Conservation (phyloP, 1,284 basidiomycete species). For the Abortiporus biennis region DNA sequence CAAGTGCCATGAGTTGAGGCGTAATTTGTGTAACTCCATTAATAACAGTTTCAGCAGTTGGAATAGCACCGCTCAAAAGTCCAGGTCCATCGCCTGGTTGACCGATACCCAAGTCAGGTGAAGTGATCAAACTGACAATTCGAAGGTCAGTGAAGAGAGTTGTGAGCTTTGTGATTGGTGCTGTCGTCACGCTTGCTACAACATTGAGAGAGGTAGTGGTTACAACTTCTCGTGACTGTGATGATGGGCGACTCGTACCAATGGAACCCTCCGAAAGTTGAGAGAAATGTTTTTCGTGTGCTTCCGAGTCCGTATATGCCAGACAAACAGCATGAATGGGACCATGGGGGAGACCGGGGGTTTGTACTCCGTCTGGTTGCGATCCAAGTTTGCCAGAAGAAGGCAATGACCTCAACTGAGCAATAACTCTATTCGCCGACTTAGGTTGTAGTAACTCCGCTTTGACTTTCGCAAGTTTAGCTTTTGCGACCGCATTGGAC, state of each 20-base stretch:
- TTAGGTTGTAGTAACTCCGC: constrained; percentile 60
- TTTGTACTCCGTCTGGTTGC: constrained; percentile 14
- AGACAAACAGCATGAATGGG: constrained; percentile 78
- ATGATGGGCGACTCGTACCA: constrained; percentile 6
- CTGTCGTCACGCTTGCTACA: constrained; percentile 36
- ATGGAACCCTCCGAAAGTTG: constrained; percentile 16
- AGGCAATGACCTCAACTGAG: constrained; percentile 49
- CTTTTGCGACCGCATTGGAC: constrained; percentile 29
- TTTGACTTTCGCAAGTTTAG: constrained; percentile 63
- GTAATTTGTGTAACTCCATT: constrained; percentile 65
- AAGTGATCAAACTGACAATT: constrained; percentile 47
- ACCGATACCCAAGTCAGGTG: constrained; percentile 56
- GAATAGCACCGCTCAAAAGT: constrained; percentile 64
- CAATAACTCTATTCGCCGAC: constrained; percentile 63
- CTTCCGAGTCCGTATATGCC: constrained; percentile 52
- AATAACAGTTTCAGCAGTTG: constrained; percentile 64
- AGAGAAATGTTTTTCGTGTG: constrained; percentile 48
- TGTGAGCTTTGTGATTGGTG: constrained; percentile 44
- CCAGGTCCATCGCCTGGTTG: constrained; percentile 50
- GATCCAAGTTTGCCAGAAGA: constrained; percentile 18
- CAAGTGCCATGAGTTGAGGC: constrained; percentile 69
- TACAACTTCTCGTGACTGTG: background rate
- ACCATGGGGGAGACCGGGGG: constrained; percentile 21
- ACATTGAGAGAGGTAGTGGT: constrained; percentile 4
- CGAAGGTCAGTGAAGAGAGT: constrained; percentile 49